Evolutionary conservation across 1,284 basidiomycete species (phyloP), one percentile per base, ranked within the genome.

Genomic region (Kwoniella shivajii): DNA sequence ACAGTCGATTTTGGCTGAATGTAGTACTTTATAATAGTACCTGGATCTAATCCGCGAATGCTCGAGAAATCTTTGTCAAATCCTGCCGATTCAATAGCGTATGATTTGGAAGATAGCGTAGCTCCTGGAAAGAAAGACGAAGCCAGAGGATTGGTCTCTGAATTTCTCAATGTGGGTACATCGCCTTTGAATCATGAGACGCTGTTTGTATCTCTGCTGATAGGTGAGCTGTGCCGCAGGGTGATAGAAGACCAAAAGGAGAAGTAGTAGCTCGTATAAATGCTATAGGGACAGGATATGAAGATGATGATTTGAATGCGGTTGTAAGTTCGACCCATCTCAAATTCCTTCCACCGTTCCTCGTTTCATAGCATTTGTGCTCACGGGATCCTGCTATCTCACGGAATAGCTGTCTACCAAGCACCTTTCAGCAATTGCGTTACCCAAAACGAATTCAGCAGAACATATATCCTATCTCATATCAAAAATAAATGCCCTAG

Each of bases 51-150:
- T 22, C 84, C 88, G 43, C 82, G 84, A 47, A 90, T 91, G 88
- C 84, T 92, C 18, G 81, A 86, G 67, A 92, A 92, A 71, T 89
- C 89, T 0, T 79, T 88, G 36, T 74, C 68, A 9, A 81, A 81
- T 10, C 72, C 76, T 1, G 86, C 89, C 1, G 90, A 92, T 66
- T 82, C 86, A 31, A 80, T 92, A 30, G 86, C 90, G n/a, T 92
- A 90, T 69, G 90, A 92, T 77, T 80, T 92, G 18, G 90, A 92
- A 71, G 90, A 92, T 72, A 89, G 88, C 56, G 85, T 92, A 0
- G 81, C 88, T 5, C 87, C 87, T 7, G 72, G 78, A 2, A 84
- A 87, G 68, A 92, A 92, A 75, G 71, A 73, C 9, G 77, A 80
- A 48, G 88, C 90, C 0, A 80, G 90, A 58, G 68, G 73, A 2